Conservation (phyloP, 306 rosid genomes). For the Corylus americana region DNA sequence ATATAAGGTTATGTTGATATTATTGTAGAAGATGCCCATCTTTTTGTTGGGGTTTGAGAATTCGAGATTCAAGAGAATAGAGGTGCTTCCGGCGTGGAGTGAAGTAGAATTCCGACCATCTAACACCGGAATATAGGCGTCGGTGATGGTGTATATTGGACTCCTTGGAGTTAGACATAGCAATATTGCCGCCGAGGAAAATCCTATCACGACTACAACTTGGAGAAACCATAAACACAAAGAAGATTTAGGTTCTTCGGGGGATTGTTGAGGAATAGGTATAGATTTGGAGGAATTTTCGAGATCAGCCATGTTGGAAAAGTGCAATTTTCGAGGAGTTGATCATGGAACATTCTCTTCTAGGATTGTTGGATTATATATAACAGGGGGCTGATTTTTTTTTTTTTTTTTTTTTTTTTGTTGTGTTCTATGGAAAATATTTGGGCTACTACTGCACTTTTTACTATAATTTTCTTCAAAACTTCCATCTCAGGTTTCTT, state of each 20-base stretch:
- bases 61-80: not conserved
- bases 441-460: too few species aligned
- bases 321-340: not conserved
- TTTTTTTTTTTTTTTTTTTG: too few species aligned
- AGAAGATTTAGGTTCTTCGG: not conserved
- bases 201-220: not conserved
- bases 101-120: not conserved
- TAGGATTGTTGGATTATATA: too few species aligned
- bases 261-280: not conserved
- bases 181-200: not conserved
- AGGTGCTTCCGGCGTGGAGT: not conserved
- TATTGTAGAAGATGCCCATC: constrained; percentile 8
- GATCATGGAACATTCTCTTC: not conserved
- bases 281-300: not conserved
- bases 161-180: constrained; percentile 6
- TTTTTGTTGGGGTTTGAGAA: constrained; percentile 21
- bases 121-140: not conserved
- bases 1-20: not conserved
- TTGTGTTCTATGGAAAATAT: too few species aligned
- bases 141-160: constrained; percentile 14
- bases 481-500: too few species aligned
- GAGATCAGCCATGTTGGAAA: constrained; percentile 1
- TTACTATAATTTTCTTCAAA: too few species aligned
- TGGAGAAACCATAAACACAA: not conserved
- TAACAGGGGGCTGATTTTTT: too few species aligned